A percentile compares a stretch with the other conserved stretches of the same genome.
These are phyloP conservation scores for Amylocystis lapponica DNA, from an alignment of 768 basidiomycete species.

Conservation along the genomic window DNA sequence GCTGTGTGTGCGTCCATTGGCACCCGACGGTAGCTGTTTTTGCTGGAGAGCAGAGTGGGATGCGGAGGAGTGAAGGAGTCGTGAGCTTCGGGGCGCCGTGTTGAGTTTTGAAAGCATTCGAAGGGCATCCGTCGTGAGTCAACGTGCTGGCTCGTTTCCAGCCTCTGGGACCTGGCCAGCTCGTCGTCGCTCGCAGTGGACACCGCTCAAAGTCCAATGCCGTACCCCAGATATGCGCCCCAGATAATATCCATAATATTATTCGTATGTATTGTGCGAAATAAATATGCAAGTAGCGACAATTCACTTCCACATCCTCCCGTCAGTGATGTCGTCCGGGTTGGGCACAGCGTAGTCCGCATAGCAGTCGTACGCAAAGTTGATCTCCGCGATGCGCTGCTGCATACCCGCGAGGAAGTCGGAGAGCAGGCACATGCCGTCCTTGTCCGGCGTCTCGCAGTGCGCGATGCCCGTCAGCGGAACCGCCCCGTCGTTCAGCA, in stretches of 20 bases:
- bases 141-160: too few relatives aligned
- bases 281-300: too few relatives aligned
- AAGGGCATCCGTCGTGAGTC: too few relatives aligned
- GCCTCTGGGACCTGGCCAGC: too few relatives aligned
- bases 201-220: too few relatives aligned
- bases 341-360: slow-evolving; percentile 35
- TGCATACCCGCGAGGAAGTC: slow-evolving; percentile 34
- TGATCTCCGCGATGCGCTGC: slow-evolving; percentile 32
- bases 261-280: too few relatives aligned
- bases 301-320: too few relatives aligned
- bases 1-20: not conserved
- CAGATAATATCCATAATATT: too few relatives aligned
- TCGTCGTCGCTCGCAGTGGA: too few relatives aligned
- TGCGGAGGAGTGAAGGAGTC: slow-evolving; percentile 3
- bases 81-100: not conserved
- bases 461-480: slow-evolving; percentile 40
- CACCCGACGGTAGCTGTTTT: not conserved
- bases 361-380: slow-evolving; percentile 38
- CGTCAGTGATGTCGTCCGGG: too few relatives aligned
- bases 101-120: slow-evolving; percentile 4
- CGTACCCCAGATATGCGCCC: too few relatives aligned
- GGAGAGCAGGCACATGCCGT: slow-evolving; percentile 38
- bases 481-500: slow-evolving; percentile 45
- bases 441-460: slow-evolving; percentile 31
- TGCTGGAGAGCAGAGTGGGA: slow-evolving; percentile 4